Base-by-base conservation (phyloP, 1,284 basidiomycete genomes). In the Moesziomyces globuligerus region DNA sequence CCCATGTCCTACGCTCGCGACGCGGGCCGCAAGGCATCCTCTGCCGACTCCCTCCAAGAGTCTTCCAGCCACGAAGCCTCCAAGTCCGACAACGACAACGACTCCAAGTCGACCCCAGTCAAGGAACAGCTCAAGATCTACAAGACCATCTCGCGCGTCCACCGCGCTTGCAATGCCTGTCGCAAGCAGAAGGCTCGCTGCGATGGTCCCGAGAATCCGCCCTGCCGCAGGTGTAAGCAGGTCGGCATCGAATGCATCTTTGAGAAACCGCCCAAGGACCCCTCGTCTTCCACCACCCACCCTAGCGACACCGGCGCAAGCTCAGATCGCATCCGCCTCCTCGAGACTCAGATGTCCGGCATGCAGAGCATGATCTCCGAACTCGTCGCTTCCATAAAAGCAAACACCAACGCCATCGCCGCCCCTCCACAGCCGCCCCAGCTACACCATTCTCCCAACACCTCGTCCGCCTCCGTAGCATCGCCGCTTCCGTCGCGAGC, bases 201-300 rank as follows among this genome's bases (percentile, higher is more conserved):
- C 32, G 71, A 74, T 36, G 69, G 68, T 7, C 65, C 68, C 15
- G 68, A 61, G 23, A 48, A 93, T 90, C 86, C 90, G 84, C 91
- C 91, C 67, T 93, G 94, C 86, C 89, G 90, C 84, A 89, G 93
- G 52, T 96, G 93, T 85, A 88, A 90, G 75, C 86, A 91, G 47
- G 91, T 90, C 79, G 91, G 91, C 11, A 90, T 89, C 10, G 86
- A 87, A 32, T 96, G 93, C 79, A 85, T 96, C 43, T 96, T 94
- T 83, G 94, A 94, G 83, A 95, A 94, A 83, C 92, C 92, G 75
- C 90, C 93, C 83, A 91, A 90, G 85, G 92, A 91, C 85, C 86
- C 85, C 20, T 26, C 36, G 0, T 13, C 57, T 1, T 38, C 60
- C 26, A 21, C 45, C 0, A 36, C 43, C 1, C 20, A 18, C 23